Evolutionary conservation across 2,329 filamentous ascomycete genomes (phyloP).

Genomic region (Arthroderma sp.): DNA sequence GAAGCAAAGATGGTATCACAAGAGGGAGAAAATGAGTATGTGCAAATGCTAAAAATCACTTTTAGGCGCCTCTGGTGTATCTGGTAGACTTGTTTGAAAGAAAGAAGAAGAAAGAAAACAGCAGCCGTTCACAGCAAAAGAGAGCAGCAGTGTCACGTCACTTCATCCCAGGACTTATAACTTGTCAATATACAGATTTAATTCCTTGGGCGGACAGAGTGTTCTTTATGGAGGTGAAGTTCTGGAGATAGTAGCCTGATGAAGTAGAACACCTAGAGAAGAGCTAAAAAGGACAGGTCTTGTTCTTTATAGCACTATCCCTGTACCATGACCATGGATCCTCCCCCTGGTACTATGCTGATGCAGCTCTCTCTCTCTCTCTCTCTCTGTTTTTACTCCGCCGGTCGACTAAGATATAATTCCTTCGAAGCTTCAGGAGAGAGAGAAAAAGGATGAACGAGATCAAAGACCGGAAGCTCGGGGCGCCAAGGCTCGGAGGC

Average conservation of each 20-base stretch:
- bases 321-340: not conserved
- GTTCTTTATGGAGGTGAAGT: not conserved
- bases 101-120: not conserved
- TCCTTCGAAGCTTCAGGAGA: not conserved
- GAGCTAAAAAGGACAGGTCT: not conserved
- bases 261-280: not conserved
- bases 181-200: not conserved
- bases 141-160: not conserved
- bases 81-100: not conserved
- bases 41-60: not conserved
- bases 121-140: not conserved
- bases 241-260: not conserved
- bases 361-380: not conserved
- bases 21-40: not conserved
- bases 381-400: not conserved
- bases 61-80: not conserved
- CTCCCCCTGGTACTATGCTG: not conserved
- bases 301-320: not conserved
- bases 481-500: slow-evolving; percentile 1
- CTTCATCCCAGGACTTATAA: not conserved
- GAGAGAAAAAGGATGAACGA: not conserved
- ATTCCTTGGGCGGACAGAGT: not conserved
- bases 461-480: not conserved
- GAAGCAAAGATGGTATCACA: not conserved
- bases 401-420: no score